Evolutionary conservation across 2,329 filamentous ascomycete species (phyloP).

Genomic region (Ceratocystis cacaofunesta): DNA sequence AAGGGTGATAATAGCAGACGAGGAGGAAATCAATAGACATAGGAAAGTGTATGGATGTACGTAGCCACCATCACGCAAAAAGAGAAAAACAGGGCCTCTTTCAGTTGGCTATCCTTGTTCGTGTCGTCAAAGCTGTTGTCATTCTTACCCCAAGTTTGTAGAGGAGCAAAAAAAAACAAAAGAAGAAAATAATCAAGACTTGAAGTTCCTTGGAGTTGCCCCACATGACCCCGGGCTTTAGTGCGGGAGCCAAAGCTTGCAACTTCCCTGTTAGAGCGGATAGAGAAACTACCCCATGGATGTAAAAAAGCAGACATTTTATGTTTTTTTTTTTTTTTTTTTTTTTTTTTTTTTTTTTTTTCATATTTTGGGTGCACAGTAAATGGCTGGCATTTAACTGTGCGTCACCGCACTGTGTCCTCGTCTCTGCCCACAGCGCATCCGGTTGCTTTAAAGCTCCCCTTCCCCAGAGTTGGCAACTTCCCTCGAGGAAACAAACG

Average conservation of each 20-base stretch:
- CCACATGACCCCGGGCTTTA: constrained; percentile 2
- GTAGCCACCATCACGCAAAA: neutral
- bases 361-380: neutral
- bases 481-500: neutral
- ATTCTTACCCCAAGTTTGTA: neutral
- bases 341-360: too few species aligned
- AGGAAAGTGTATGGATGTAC: neutral
- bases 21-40: neutral
- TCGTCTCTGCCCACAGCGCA: neutral
- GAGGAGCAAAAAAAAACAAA: neutral
- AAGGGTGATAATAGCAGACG: neutral
- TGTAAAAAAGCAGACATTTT: constrained; percentile 3
- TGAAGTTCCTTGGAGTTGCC: neutral
- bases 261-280: constrained; percentile 8
- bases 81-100: neutral
- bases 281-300: neutral
- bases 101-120: neutral
- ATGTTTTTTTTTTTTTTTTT: neutral
- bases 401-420: neutral
- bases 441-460: constrained; percentile 1
- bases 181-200: neutral
- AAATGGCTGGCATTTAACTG: neutral
- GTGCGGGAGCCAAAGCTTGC: constrained; percentile 5
- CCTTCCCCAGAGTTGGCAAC: neutral
- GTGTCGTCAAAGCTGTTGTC: neutral